phyloP scores from a whole-genome alignment of 371 early-diverging fungal genomes.

The Circinella minor region DNA sequence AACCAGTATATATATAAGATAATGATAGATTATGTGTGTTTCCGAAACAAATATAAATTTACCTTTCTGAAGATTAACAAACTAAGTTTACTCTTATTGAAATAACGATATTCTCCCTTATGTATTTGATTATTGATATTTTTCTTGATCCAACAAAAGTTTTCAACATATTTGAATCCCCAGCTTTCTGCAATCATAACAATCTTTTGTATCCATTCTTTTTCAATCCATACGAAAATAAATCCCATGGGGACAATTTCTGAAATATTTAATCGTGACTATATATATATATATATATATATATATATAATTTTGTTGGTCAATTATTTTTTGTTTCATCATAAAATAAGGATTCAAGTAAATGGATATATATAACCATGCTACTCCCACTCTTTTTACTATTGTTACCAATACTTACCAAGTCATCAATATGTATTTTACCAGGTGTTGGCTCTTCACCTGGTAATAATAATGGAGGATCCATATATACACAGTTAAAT shows the following conservation, averaged over 20 bases:
- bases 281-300: background rate
- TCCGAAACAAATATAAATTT: background rate
- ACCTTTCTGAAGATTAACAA: conserved; percentile 88
- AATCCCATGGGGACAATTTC: conserved; percentile 78
- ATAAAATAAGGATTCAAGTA: too few relatives aligned
- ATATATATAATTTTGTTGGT: too few relatives aligned
- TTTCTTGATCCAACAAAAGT: conserved; percentile 93
- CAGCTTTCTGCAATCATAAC: conserved; percentile 74
- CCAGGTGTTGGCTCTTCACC: conserved; percentile 71
- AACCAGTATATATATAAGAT: too few relatives aligned
- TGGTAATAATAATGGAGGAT: conserved; percentile 84
- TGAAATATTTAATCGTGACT: conserved; percentile 60
- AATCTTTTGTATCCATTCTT: conserved; percentile 83
- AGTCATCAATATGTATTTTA: conserved; percentile 68
- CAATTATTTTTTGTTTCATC: too few relatives aligned
- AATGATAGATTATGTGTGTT: too few relatives aligned
- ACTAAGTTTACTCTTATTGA: conserved; percentile 84
- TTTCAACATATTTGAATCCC: conserved; percentile 95
- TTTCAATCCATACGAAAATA: conserved; percentile 91
- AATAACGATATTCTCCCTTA: conserved; percentile 67
- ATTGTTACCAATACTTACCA: conserved; percentile 44
- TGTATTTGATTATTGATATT: conserved; percentile 81
- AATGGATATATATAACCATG: too few relatives aligned
- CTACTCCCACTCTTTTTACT: too few relatives aligned
- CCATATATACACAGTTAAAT: conserved; percentile 88